Evolutionary conservation across 129 eudicot species (phyloP).

Genomic region (Escallonia rubra): DNA sequence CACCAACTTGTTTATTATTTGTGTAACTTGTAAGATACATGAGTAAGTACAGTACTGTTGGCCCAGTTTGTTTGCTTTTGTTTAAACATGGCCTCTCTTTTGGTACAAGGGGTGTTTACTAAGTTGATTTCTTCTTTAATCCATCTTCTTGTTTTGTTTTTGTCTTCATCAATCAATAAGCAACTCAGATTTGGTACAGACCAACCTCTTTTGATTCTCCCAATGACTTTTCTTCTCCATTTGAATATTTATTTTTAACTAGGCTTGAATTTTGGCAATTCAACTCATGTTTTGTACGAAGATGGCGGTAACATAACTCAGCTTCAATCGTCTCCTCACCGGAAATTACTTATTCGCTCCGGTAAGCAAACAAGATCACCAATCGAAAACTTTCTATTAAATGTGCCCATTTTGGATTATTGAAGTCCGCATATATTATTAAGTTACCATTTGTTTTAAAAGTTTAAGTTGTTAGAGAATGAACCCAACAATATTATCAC

Average conservation of each 20-base stretch:
- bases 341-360: slow-evolving; percentile 42
- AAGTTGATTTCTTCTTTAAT: not conserved
- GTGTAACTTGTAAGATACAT: not conserved
- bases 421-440: slow-evolving; percentile 1
- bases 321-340: slow-evolving; percentile 28
- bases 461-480: no score
- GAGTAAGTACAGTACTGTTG: slow-evolving; percentile 8
- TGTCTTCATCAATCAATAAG: slow-evolving; percentile 23
- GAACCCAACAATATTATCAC: no score
- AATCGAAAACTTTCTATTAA: no score
- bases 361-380: slow-evolving; percentile 26
- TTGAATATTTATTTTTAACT: slow-evolving; percentile 5
- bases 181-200: slow-evolving; percentile 6
- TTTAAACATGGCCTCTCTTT: not conserved
- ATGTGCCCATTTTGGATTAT: not conserved
- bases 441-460: no score
- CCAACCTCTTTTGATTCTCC: slow-evolving; percentile 5
- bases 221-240: not conserved
- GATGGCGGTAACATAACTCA: slow-evolving; percentile 3
- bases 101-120: slow-evolving; percentile 9
- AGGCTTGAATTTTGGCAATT: slow-evolving; percentile 8
- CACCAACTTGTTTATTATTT: no score
- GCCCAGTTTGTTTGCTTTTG: slow-evolving; percentile 4
- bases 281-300: not conserved
- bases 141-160: slow-evolving; percentile 2